Percentiles rank a stretch among this genome's conserved stretches.
Conservation (phyloP, 140 eudicot species). For the Cichorium intybus region DNA sequence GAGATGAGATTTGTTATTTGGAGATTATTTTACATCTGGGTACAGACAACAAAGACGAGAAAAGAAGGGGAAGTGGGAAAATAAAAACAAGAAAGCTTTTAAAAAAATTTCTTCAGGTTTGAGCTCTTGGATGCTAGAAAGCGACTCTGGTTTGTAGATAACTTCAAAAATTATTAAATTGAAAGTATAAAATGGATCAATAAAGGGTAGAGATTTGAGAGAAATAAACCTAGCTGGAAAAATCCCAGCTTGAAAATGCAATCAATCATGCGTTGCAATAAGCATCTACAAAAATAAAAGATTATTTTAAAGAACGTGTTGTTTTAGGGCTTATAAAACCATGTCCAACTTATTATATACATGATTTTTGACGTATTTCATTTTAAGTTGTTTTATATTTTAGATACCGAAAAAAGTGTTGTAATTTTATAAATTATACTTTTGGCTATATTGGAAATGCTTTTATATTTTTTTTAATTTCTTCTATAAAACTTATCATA, state of each 20-base stretch:
- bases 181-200: not conserved
- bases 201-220: slow-evolving; percentile 1
- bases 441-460: too few relatives aligned
- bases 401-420: too few relatives aligned
- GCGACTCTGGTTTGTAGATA: slow-evolving; percentile 19
- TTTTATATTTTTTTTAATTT: too few relatives aligned
- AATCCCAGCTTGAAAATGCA: slow-evolving; percentile 15
- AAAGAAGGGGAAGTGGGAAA: not conserved
- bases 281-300: slow-evolving; percentile 10
- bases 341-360: too few relatives aligned
- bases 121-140: slow-evolving; percentile 17
- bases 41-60: not conserved
- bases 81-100: not conserved
- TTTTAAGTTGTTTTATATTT: too few relatives aligned
- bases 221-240: slow-evolving; percentile 17
- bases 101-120: not conserved
- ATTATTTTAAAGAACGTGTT: slow-evolving; percentile 1
- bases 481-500: too few relatives aligned
- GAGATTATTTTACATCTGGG: slow-evolving; percentile 15
- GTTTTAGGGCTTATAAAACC: not conserved
- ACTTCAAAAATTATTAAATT: slow-evolving; percentile 8
- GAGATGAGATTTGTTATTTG: not conserved
- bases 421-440: too few relatives aligned
- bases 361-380: too few relatives aligned
- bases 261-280: slow-evolving; percentile 16